These are phyloP conservation scores for Lantana camara DNA, from an alignment of 257 asterid species.

Conservation along the genomic window DNA sequence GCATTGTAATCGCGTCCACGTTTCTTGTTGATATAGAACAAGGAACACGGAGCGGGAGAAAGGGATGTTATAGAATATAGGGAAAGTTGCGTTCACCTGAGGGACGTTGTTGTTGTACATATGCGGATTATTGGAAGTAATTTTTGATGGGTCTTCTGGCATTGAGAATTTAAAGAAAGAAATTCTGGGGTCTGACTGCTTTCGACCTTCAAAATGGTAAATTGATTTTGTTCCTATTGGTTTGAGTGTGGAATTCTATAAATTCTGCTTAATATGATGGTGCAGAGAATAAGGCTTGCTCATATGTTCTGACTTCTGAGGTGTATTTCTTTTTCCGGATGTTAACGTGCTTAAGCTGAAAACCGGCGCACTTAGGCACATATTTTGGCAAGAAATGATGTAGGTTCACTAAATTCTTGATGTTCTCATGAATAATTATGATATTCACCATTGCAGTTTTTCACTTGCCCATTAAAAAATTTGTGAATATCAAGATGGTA, in stretches of 20 bases:
- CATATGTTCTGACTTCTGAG: too few relatives aligned
- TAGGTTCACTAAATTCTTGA: too few relatives aligned
- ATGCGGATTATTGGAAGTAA: conserved; percentile 20
- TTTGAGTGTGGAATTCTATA: too few relatives aligned
- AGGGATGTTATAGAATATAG: neutral
- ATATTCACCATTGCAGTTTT: neutral
- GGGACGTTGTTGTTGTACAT: conserved; percentile 3
- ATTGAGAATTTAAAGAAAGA: conserved; percentile 31
- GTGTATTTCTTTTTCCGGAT: too few relatives aligned
- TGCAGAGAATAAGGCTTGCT: too few relatives aligned
- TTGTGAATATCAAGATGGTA: neutral
- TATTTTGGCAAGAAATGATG: too few relatives aligned
- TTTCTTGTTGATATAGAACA: conserved; percentile 6
- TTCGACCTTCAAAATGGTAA: conserved; percentile 36
- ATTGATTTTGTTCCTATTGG: neutral
- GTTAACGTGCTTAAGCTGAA: too few relatives aligned
- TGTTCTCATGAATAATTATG: too few relatives aligned
- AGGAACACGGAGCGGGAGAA: neutral
- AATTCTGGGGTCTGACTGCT: conserved; percentile 40
- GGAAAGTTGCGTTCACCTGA: conserved; percentile 7
- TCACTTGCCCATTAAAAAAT: neutral
- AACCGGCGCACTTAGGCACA: too few relatives aligned
- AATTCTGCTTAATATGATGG: too few relatives aligned
- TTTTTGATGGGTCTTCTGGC: conserved; percentile 30
- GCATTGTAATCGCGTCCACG: conserved; percentile 14